These are phyloP conservation scores for Trypanosoma avium DNA, from an alignment of 208 protist genomes.

Conservation along the genomic window DNA sequence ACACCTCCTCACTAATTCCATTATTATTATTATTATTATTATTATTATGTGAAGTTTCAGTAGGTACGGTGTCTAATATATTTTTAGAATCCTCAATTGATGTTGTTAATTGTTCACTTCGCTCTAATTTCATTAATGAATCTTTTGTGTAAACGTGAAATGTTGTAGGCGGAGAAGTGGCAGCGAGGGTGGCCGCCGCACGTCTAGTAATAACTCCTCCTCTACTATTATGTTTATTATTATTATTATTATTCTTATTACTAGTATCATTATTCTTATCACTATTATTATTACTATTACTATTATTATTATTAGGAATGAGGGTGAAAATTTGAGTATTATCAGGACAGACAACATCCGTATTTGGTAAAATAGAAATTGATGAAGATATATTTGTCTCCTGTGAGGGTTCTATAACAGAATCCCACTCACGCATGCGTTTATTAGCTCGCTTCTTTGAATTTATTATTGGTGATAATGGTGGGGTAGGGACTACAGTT, in stretches of 20 bases:
- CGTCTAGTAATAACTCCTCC: too few relatives aligned
- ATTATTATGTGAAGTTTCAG: background rate
- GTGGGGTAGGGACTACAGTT: background rate
- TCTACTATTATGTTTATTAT: too few relatives aligned
- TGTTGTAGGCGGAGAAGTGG: conserved; percentile 11
- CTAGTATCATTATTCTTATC: too few relatives aligned
- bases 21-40: background rate
- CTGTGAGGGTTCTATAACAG: conserved; percentile 19
- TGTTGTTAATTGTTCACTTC: too few relatives aligned
- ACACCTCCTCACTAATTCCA: background rate
- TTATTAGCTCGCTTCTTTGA: conserved; percentile 18
- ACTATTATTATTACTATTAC: conserved; percentile 18
- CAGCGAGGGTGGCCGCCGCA: conserved; percentile 23
- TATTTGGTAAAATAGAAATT: background rate
- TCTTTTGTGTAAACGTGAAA: conserved; percentile 24
- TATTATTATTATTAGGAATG: conserved; percentile 16
- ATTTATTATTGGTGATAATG: too few relatives aligned
- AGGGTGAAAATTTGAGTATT: conserved; percentile 19
- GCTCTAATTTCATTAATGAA: conserved; percentile 13
- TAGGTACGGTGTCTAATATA: too few relatives aligned
- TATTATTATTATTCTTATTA: too few relatives aligned
- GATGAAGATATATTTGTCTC: background rate
- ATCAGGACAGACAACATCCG: conserved; percentile 26
- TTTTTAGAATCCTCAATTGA: too few relatives aligned
- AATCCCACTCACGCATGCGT: conserved; percentile 27